Conservation (phyloP, 177 flowering plant genomes). For the Vitis hybrid region DNA sequence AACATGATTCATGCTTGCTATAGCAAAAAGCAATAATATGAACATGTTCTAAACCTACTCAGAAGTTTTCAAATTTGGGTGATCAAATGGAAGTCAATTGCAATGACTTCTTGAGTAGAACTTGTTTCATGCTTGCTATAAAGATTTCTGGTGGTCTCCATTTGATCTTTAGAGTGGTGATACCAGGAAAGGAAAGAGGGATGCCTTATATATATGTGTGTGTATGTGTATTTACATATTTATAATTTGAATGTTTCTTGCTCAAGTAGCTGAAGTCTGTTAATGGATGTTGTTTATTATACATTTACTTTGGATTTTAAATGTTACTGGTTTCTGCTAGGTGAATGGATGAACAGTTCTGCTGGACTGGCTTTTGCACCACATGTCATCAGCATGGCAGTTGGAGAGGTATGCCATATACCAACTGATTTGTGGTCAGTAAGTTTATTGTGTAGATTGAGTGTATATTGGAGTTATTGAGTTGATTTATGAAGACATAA, state of each 20-base stretch:
- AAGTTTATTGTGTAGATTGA: no score
- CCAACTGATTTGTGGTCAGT: no score
- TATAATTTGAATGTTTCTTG: neutral
- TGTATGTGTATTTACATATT: neutral
- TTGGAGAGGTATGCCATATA: slow-evolving; percentile 49
- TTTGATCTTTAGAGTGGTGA: neutral
- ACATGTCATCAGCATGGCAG: slow-evolving; percentile 46
- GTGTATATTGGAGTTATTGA: no score
- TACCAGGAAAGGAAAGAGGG: neutral
- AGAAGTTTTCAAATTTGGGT: neutral
- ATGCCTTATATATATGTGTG: neutral
- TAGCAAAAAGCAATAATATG: neutral
- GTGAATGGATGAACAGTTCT: slow-evolving; percentile 70
- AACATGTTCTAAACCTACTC: neutral
- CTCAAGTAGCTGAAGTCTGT: neutral
- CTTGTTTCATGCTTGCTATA: neutral
- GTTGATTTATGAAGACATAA: no score
- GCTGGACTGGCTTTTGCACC: slow-evolving; percentile 73
- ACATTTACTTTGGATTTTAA: neutral
- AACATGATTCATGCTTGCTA: neutral
- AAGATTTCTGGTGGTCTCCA: no score
- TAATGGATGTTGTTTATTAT: neutral
- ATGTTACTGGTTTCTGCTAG: slow-evolving; percentile 24
- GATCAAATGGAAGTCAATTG: neutral
- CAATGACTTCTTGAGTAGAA: neutral